Conservation (phyloP, 2,329 filamentous ascomycete genomes). For the Elsinoe necatrix region DNA sequence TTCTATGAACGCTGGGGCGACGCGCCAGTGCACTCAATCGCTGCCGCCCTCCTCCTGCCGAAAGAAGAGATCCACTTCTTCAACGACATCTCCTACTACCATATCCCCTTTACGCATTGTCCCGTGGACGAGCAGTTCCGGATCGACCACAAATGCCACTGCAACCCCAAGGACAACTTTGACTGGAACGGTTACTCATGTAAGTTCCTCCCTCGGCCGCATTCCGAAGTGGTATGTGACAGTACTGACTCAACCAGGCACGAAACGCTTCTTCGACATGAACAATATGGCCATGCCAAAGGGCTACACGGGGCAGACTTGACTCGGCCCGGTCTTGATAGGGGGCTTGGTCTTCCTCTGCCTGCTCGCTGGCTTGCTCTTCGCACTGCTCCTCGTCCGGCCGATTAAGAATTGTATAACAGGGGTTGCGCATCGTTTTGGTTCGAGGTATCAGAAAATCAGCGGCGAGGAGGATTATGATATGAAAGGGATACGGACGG, state of each 20-base stretch:
- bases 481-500: background rate
- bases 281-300: conserved; percentile 74
- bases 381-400: conserved; percentile 12
- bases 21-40: conserved; percentile 96
- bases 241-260: conserved; percentile 49
- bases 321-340: conserved; percentile 19
- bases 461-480: background rate
- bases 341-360: conserved; percentile 6
- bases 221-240: background rate
- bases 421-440: background rate
- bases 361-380: background rate
- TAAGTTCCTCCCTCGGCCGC: conserved; percentile 49
- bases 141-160: conserved; percentile 81
- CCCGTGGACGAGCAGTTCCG: conserved; percentile 81
- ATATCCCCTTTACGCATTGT: conserved; percentile 96
- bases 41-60: conserved; percentile 73
- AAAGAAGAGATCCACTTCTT: conserved; percentile 98
- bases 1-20: conserved; percentile 99
- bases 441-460: background rate
- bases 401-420: conserved; percentile 14
- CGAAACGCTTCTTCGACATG: conserved; percentile 74
- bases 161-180: conserved; percentile 94
- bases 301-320: conserved; percentile 59
- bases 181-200: conserved; percentile 99
- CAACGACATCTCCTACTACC: conserved; percentile 97